Percentiles rank a stretch among this genome's conserved stretches.
Evolutionary conservation across 2,329 filamentous ascomycete species (phyloP).

Genomic region (Epichloe aotearoae): DNA sequence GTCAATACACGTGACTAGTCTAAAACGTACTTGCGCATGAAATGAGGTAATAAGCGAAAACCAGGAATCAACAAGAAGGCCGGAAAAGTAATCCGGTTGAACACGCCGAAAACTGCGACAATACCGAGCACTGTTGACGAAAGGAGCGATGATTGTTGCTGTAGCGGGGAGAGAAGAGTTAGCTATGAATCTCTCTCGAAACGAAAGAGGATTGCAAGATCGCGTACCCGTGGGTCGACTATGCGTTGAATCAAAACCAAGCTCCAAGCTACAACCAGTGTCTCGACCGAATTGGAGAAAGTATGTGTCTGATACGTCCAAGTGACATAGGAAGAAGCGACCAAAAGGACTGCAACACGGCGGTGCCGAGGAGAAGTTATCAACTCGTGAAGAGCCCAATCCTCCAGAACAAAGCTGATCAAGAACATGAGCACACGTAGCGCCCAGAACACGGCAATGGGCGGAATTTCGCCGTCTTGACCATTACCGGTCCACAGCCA

Average conservation of each 20-base stretch:
- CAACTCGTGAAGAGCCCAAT: constrained; percentile 93
- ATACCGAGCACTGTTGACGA: constrained; percentile 69
- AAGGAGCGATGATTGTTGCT: constrained; percentile 64
- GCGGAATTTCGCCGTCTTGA: constrained; percentile 60
- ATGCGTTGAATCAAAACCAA: constrained; percentile 85
- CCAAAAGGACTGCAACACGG: constrained; percentile 63
- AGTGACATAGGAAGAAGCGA: constrained; percentile 93
- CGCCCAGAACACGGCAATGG: constrained; percentile 81
- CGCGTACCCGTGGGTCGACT: constrained; percentile 57
- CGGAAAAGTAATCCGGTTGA: constrained; percentile 95
- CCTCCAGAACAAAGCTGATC: constrained; percentile 89
- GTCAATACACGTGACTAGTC: not conserved
- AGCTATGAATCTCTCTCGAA: constrained; percentile 13
- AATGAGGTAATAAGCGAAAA: constrained; percentile 72
- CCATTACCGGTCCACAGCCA: constrained; percentile 87
- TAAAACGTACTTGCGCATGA: constrained; percentile 56
- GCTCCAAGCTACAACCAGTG: constrained; percentile 83
- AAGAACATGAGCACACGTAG: constrained; percentile 85
- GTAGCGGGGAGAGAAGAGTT: constrained; percentile 3
- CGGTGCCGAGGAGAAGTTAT: constrained; percentile 62
- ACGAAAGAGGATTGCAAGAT: not conserved
- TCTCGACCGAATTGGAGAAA: constrained; percentile 96
- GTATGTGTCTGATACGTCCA: constrained; percentile 99
- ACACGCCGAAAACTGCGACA: constrained; percentile 72
- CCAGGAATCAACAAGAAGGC: constrained; percentile 81